Conservation (phyloP, 169 alveolate genomes). For the Plasmodium gonderi region DNA sequence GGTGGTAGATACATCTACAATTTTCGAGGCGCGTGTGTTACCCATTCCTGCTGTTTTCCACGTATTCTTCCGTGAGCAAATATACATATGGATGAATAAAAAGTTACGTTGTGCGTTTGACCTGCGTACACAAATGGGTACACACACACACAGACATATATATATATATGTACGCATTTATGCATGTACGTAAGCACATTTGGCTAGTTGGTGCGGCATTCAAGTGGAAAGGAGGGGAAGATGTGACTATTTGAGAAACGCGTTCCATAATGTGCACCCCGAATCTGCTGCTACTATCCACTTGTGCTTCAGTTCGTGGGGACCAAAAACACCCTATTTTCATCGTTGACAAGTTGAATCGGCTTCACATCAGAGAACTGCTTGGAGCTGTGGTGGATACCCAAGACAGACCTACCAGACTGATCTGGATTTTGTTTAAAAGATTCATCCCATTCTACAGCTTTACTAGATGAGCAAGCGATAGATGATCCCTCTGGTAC, state of each 20-base stretch:
- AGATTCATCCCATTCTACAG: slow-evolving; percentile 74
- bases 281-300: no score
- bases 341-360: neutral
- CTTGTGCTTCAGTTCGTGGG: neutral
- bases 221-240: no score
- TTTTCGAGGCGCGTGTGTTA: neutral
- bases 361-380: slow-evolving; percentile 28
- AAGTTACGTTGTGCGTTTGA: no score
- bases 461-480: slow-evolving; percentile 77
- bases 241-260: no score
- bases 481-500: slow-evolving; percentile 76
- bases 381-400: slow-evolving; percentile 36
- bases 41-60: neutral
- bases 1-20: neutral
- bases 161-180: neutral
- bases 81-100: neutral
- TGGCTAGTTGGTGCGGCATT: no score
- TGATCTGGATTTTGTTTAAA: slow-evolving; percentile 73
- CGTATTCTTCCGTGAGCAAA: neutral
- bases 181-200: no score
- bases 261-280: no score
- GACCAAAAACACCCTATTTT: neutral
- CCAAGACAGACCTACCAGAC: slow-evolving; percentile 69
- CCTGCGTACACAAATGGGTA: neutral
- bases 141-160: slow-evolving; percentile 1